Evolutionary conservation across 345 rosid species (phyloP), one percentile per base, ranked within the genome.

Genomic region (Lumnitzera littorea): DNA sequence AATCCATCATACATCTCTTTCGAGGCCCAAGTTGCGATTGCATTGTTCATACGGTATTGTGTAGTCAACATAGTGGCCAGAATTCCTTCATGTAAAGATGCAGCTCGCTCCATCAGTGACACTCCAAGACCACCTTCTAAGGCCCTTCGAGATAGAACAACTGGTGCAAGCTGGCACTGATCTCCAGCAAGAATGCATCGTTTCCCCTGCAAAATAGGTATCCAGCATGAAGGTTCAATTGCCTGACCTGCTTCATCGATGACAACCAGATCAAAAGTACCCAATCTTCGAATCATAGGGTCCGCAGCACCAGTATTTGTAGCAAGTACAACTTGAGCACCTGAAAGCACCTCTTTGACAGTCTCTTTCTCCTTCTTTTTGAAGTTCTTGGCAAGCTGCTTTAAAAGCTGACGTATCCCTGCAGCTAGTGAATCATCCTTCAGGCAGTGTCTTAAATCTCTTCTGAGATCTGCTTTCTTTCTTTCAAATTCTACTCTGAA

Each of bases 171-270:
- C 62, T 92, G 98, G 75, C 87, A 89, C 24, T 87, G 94, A 70
- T 92, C 98, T 58, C 98, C 96, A 2, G 96, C 86, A 72, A 92
- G 80, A 67, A 92, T 78, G 66, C 96, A 89, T 24, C 96, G 91
- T 53, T 78, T 92, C 25, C 96, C 96, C 77, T 89, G 96, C 81
- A 92, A 74, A 73, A 92, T 72, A 16, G 98, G 92, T 62, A 89
- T 89, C 98, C 96, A 92, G 78, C 91, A 84, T 48, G 94, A 81
- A 63, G 98, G 96, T 70, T 92, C 98, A 66, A 89, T 92, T 69
- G 96, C 89, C 80, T 92, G 98, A 58, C 79, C 96, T 60, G 96
- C 96, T 84, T 92, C 98, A 73, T 92, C 98, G 63, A 92, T 82
- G 73, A 92, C 84, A 72, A 89, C 96, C 67, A 92, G 72, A 74